Base-by-base conservation (phyloP, 176 grass and related monocot species). In the Juncus inflexus region DNA sequence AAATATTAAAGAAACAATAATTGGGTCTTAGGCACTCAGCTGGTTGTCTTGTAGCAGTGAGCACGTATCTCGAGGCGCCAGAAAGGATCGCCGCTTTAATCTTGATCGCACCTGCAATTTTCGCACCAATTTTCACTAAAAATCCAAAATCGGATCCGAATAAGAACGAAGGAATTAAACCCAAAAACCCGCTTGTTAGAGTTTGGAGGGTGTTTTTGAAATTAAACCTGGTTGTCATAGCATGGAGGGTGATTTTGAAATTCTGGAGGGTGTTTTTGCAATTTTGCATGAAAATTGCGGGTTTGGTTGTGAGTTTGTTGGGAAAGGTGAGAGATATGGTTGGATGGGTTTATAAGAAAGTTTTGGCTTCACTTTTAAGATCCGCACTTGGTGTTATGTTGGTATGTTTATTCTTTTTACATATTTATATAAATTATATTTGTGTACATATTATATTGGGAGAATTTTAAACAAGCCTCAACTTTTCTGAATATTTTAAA, bases 21-120 rank as follows among this genome's bases (percentile, higher is more conserved):
- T 28, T 28, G 19, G 19, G 19, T 81, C 64, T 58, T 75, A 97
- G 94, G 88, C 94, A 92, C 80, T 97, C 88, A 10, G 77, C 94
- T 59, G 85, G 94, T 50, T 97, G 84, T 75, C 83, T 84, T 80
- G 85, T 97, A 37, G 85, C 85, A 12, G 85, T 86, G 40, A 76
- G 81, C 7, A 78, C 85, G 1, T 97, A 91, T 60, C 86, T 97
- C 8, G 82, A 91, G 60, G 85, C 85, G 0, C 94, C 85, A 3
- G 75, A 92, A 15, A 77, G 42, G 68, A 71, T 92, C 15, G 94
- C 85, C 4, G 94, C 85, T 12, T 79, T 92, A 45, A 84, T 97
- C 54, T 80, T 92, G 28, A 81, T 91, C 37, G 88, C 94, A 42
- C 94, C 88, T 0, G 87, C 88, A 2, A 97, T 97, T 75, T 53